Base-by-base conservation (phyloP, 1,284 basidiomycete genomes). In the Testicularia cyperi region DNA sequence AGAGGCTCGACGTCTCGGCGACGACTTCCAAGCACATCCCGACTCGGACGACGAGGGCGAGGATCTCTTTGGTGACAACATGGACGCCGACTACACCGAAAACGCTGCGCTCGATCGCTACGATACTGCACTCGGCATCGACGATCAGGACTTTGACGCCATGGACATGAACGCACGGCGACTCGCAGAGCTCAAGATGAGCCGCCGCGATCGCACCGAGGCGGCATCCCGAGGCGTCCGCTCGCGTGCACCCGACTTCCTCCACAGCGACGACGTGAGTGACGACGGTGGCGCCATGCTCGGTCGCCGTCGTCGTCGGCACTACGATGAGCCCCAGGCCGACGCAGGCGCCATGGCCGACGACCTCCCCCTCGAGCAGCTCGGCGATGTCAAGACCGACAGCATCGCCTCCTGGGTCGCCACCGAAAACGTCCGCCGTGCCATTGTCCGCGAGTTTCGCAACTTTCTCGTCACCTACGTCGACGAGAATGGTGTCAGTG, bases 351-450 rank as follows among this genome's bases (percentile, higher is more conserved):
- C 33, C 77, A 77, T 37, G 77, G 78, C 30, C 7, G 65, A 96
- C 85, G 92, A 96, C 77, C 82, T 99, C 46, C 91, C 92, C 0
- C 79, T 96, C 34, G 94, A 98, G 75, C 92, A 99, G 79, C 81
- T 99, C 12, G 90, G 89, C 60, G 94, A 99, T 72, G 90, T 98
- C 81, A 97, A 97, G 77, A 90, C 92, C 23, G 90, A 92, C 70
- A 92, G 90, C 15, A 91, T 98, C 43, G 88, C 88, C 7, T 92
- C 95, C 77, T 99, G 95, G 95, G 90, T 98, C 64, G 86, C 90
- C 13, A 87, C 88, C 43, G 90, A 92, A 48, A 85, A 87, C 34
- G 94, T 98, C 51, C 85, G 88, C 57, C 82, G 88, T 41, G 88
- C 94, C 1, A 92, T 98, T 64, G 83, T 88, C 62, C 86, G 87